Base-by-base conservation (phyloP, 257 asterid species). In the Oldenlandia corymbosa region DNA sequence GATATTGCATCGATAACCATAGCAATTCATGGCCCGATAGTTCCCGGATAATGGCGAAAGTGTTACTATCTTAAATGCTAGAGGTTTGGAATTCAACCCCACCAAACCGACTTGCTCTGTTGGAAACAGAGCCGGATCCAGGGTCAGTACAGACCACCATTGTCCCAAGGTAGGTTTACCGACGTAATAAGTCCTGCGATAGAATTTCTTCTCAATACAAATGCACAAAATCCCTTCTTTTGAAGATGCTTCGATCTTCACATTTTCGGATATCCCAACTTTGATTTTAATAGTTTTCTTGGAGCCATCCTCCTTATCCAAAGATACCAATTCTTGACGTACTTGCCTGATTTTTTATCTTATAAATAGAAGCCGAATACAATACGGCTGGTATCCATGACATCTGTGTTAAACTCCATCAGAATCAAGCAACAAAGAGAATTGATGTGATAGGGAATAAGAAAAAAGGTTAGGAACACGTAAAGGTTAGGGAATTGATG, bases 141-240 rank as follows among this genome's bases (percentile, higher is more conserved):
- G 71, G 26, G 62, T 69, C 0, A 79, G 84, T 37, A 75, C 3
- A 11, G 51, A 4, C 48, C 59, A 66, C 73, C 73, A 75, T 23
- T 79, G 75, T 26, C 32, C 10, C 1, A 69, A 69, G 11, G 60
- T 52, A 10, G 81, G 84, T 46, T 79, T 79, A 50, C 69, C 48
- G 5, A 62, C 56, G 11, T 54, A 69, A 24, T 62, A 72, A 17
- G 55, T 39, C n/a, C 6, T 14, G 16, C 1, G 10, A 10, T 2
- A 2, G 1, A 3, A 13, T 10, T 8, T 14, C n/a, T n/a, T n/a
- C 36, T 12, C 30, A 0, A 34, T 18, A 30, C 14, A 1, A 12
- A 78, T 58, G 13, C 74, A 72, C 21, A 75, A 20, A 16, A 79
- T 23, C 1, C 66, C 76, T 46, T 75, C 72, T 24, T 53, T 55